phyloP scores from a whole-genome alignment of 805 yeast species.

The Zygosaccharomyces lentus region DNA sequence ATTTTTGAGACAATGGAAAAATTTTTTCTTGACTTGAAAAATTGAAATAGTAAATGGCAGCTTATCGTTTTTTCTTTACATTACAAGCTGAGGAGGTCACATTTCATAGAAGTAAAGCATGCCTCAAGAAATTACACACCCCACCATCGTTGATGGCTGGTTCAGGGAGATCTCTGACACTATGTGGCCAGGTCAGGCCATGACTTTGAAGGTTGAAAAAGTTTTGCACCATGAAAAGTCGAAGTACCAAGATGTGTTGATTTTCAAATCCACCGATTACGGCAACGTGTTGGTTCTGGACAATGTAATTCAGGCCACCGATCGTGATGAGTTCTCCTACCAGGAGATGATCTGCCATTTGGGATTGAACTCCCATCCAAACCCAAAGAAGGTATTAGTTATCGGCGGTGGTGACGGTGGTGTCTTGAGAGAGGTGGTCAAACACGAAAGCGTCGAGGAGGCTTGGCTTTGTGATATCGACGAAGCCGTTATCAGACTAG shows the following conservation, averaged over 20 bases:
- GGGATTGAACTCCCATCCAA: slow-evolving; percentile 88
- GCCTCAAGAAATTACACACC: slow-evolving; percentile 40
- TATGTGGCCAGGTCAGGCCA: slow-evolving; percentile 99
- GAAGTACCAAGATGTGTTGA: slow-evolving; percentile 87
- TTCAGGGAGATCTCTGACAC: slow-evolving; percentile 91
- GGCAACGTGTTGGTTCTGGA: slow-evolving; percentile 95
- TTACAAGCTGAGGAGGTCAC: background rate
- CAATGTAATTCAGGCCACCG: slow-evolving; percentile 93
- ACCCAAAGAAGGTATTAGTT: slow-evolving; percentile 89
- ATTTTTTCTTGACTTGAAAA: background rate
- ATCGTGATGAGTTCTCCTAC: slow-evolving; percentile 94
- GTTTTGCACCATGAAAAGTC: slow-evolving; percentile 81
- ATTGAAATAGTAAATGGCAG: background rate
- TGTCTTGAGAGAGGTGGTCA: slow-evolving; percentile 89
- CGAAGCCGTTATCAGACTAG: slow-evolving; percentile 82
- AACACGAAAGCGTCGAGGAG: slow-evolving; percentile 80
- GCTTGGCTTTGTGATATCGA: slow-evolving; percentile 94
- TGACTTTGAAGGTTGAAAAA: slow-evolving; percentile 84
- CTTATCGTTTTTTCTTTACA: background rate
- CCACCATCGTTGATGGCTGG: slow-evolving; percentile 73
- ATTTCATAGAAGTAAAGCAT: slow-evolving; percentile 10
- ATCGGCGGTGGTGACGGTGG: slow-evolving; percentile 99
- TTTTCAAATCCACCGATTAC: slow-evolving; percentile 87
- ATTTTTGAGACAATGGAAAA: background rate
- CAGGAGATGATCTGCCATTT: slow-evolving; percentile 98